phyloP scores from a whole-genome alignment of 208 protist species.

The Herpetomonas samuelpessoai region DNA sequence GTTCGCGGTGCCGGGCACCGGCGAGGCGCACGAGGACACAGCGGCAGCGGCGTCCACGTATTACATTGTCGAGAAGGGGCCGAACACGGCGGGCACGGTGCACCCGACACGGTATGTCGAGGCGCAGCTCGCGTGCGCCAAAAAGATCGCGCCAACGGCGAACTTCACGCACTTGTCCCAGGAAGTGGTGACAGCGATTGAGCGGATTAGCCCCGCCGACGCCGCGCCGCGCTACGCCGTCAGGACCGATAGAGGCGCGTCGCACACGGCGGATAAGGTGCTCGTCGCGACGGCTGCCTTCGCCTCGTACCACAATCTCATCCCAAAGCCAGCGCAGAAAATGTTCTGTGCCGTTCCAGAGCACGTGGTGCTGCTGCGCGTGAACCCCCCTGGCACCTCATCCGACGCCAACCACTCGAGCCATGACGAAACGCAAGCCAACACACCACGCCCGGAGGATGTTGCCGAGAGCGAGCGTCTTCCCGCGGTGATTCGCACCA shows the following conservation, averaged over 20 bases:
- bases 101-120: slow-evolving; percentile 20
- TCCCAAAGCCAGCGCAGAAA: not conserved
- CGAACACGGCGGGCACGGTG: slow-evolving; percentile 17
- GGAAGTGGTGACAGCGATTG: slow-evolving; percentile 13
- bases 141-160: slow-evolving; percentile 3
- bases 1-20: slow-evolving; percentile 2
- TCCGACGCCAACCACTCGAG: not conserved
- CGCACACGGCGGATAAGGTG: slow-evolving; percentile 13
- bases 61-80: slow-evolving; percentile 23
- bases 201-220: not conserved
- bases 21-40: too few relatives aligned
- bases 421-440: too few relatives aligned
- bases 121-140: slow-evolving; percentile 18
- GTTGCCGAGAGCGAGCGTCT: slow-evolving; percentile 14
- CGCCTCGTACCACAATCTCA: slow-evolving; percentile 15
- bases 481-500: slow-evolving; percentile 20
- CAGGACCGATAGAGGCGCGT: slow-evolving; percentile 12
- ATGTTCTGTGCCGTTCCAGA: slow-evolving; percentile 4
- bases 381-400: slow-evolving; percentile 5
- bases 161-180: slow-evolving; percentile 14
- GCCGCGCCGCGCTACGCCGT: slow-evolving; percentile 11
- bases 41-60: slow-evolving; percentile 14
- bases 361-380: slow-evolving; percentile 19
- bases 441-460: slow-evolving; percentile 12
- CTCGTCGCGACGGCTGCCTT: slow-evolving; percentile 20